Conservation (phyloP, 1,284 basidiomycete species). For the Papiliotrema nemorosa region DNA sequence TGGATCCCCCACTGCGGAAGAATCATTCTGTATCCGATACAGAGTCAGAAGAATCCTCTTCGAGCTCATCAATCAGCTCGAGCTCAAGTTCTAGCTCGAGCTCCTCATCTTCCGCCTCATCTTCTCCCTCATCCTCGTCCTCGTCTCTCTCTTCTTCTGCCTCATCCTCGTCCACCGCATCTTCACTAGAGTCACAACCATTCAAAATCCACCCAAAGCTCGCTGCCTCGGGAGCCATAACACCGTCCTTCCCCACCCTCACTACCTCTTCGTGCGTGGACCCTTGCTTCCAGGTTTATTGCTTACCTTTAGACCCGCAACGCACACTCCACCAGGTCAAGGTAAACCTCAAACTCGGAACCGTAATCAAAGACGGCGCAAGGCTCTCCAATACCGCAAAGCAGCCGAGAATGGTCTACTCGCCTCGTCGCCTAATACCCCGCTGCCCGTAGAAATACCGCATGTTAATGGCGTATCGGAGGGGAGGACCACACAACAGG, state of each 20-base stretch:
- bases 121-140: slow-evolving; percentile 13
- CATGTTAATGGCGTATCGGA: too few species aligned
- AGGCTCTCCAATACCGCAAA: slow-evolving; percentile 24
- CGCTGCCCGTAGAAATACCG: background rate
- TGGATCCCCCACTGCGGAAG: too few species aligned
- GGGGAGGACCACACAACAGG: background rate
- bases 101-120: slow-evolving; percentile 21
- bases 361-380: slow-evolving; percentile 36
- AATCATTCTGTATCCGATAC: too few species aligned
- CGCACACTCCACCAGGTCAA: slow-evolving; percentile 35
- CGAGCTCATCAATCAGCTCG: slow-evolving; percentile 10
- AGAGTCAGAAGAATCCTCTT: background rate
- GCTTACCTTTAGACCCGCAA: background rate
- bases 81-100: slow-evolving; percentile 18
- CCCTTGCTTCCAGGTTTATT: background rate
- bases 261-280: slow-evolving; percentile 8
- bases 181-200: slow-evolving; percentile 12
- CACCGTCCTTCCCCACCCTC: background rate
- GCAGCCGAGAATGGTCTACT: background rate
- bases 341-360: slow-evolving; percentile 39
- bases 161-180: slow-evolving; percentile 7
- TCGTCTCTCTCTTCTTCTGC: slow-evolving; percentile 11
- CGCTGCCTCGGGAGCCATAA: background rate
- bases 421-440: background rate
- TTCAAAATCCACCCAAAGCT: slow-evolving; percentile 3